These are phyloP conservation scores for Astrothelium subdiscretum DNA, from an alignment of 495 filamentous ascomycete species.

Conservation along the genomic window DNA sequence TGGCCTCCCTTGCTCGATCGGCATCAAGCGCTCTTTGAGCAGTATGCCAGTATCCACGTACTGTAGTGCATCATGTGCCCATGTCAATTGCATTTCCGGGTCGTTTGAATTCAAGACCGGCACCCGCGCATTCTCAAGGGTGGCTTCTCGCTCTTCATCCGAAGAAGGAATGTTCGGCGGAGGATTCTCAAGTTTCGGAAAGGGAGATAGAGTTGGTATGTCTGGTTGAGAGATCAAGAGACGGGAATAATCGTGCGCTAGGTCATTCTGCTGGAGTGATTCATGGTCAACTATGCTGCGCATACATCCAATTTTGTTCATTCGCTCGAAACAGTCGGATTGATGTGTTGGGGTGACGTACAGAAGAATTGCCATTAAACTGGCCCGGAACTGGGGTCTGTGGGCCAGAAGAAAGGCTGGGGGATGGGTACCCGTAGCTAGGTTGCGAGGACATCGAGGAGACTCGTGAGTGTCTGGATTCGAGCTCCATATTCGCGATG, in stretches of 20 bases:
- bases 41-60: conserved; percentile 77
- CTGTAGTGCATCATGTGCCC: conserved; percentile 84
- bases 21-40: conserved; percentile 51
- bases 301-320: background rate
- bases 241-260: conserved; percentile 19
- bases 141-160: conserved; percentile 86
- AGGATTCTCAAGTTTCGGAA: conserved; percentile 69
- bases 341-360: conserved; percentile 11
- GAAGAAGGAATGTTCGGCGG: conserved; percentile 87
- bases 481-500: conserved; percentile 76
- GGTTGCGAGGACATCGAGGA: conserved; percentile 17
- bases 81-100: conserved; percentile 89
- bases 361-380: background rate
- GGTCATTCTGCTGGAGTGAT: background rate
- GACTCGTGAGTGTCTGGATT: conserved; percentile 44
- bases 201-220: conserved; percentile 72
- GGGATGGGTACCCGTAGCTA: conserved; percentile 1
- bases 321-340: conserved; percentile 24
- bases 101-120: conserved; percentile 88
- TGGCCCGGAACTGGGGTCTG: background rate
- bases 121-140: conserved; percentile 67
- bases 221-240: conserved; percentile 10
- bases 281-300: background rate
- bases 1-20: conserved; percentile 48
- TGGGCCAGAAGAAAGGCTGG: conserved; percentile 2